Base-by-base conservation (phyloP, 495 filamentous ascomycete species). In the Talaromyces ruber region DNA sequence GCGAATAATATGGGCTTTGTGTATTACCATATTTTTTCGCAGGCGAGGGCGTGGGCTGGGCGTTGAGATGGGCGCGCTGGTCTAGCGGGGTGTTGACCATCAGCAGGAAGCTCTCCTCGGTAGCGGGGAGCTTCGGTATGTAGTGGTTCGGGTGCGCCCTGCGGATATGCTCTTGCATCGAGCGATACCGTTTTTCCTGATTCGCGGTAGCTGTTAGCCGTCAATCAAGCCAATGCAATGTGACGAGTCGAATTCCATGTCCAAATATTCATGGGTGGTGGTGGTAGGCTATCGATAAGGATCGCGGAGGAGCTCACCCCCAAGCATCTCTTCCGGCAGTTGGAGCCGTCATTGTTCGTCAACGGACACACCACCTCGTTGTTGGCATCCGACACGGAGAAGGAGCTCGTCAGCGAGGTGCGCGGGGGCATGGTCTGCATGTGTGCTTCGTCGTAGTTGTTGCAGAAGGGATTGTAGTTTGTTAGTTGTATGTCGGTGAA, bases 131-230 rank as follows among this genome's bases (percentile, higher is more conserved):
- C 86, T 98, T 98, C 63, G 94, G 86, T 66, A 98, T 97, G 76
- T 97, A 98, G 76, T 97, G 87, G 70, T 95, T 93, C 59, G 94
- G 95, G 76, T 98, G 94, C 71, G 94, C 94, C 73, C 94, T 86
- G 67, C 94, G 91, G 67, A 98, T 98, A 70, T 98, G 94, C 83
- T 98, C 94, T 79, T 97, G 95, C 90, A 98, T 98, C 58, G 93
- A 97, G 71, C 94, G 93, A 81, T 92, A 98, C 68, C 92, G 88
- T 76, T 97, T 96, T 79, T 97, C 92, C 92, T 97, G 75, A 54
- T 54, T 6, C 7, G n/a, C 14, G 34, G 2, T 2, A 3, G 34
- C n/a, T 18, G 16, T 45, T 45, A 45, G 39, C 9, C 4, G 39
- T 18, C 1, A 45, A 18, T 18, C 16, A 1, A 24, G 1, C 1